phyloP scores from a whole-genome alignment of 805 yeast species.

The Cyberlindnera misumaiensis region DNA sequence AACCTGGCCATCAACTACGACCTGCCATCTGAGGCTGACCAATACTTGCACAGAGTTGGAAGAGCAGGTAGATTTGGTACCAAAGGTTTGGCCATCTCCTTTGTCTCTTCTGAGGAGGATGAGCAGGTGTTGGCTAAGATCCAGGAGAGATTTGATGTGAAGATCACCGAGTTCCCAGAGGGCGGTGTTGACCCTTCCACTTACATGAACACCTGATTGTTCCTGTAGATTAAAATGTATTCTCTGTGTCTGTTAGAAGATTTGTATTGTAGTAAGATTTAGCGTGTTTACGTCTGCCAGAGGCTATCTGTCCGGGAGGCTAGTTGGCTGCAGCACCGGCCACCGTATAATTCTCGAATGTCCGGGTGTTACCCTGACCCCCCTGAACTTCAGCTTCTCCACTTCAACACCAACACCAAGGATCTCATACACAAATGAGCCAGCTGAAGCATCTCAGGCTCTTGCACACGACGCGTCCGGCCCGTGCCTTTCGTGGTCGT shows the following conservation, averaged over 20 bases:
- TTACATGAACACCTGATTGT: conserved; percentile 81
- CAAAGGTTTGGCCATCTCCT: conserved; percentile 93
- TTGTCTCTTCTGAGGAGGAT: conserved; percentile 80
- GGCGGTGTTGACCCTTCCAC: conserved; percentile 97
- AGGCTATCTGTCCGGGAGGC: too few relatives aligned
- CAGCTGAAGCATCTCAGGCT: not conserved
- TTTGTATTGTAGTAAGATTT: not conserved
- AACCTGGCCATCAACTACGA: conserved; percentile 97
- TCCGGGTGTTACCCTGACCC: not conserved
- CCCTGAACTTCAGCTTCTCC: too few relatives aligned
- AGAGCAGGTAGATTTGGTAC: conserved; percentile 99
- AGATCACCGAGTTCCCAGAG: conserved; percentile 91
- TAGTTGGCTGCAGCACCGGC: too few relatives aligned
- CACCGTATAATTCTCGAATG: too few relatives aligned
- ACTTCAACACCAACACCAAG: too few relatives aligned
- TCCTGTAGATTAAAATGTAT: not conserved
- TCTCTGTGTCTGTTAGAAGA: not conserved
- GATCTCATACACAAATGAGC: not conserved
- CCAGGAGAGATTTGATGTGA: conserved; percentile 96
- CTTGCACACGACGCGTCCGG: conserved; percentile 7
- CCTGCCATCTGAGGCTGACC: conserved; percentile 94
- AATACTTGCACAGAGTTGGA: conserved; percentile 97
- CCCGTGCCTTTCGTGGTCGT: conserved; percentile 30
- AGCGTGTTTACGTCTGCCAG: too few relatives aligned
- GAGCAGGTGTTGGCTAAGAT: conserved; percentile 85